phyloP scores from a whole-genome alignment of 1,284 basidiomycete genomes.

The Rhodotorula glutinis region DNA sequence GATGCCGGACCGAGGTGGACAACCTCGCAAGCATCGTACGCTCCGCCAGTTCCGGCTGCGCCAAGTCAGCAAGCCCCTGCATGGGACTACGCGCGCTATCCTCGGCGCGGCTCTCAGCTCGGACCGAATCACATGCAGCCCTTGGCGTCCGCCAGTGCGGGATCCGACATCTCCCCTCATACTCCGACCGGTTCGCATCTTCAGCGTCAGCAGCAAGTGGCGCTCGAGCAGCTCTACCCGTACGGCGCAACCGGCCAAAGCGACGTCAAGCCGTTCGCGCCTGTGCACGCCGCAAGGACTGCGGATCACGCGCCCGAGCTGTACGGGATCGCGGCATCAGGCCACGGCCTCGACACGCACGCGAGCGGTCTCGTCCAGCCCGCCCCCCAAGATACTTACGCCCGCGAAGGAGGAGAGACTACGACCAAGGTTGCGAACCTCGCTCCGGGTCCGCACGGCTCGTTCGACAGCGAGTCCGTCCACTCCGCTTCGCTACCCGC shows the following conservation, averaged over 20 bases:
- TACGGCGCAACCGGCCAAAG: no score
- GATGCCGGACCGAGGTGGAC: neutral
- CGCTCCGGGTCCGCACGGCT: neutral
- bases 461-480: neutral
- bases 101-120: no score
- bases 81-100: no score
- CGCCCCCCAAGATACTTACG: neutral
- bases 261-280: no score
- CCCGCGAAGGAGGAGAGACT: neutral
- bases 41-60: no score
- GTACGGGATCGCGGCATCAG: neutral
- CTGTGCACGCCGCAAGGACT: no score
- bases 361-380: conserved; percentile 12
- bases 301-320: no score
- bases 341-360: neutral
- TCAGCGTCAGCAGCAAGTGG: conserved; percentile 5
- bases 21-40: no score
- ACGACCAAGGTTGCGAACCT: neutral
- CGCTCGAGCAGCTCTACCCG: neutral
- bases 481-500: neutral
- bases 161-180: conserved; percentile 7
- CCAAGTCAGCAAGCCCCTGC: no score
- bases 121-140: no score
- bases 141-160: no score
- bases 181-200: neutral